Evolutionary conservation across 768 basidiomycete species (phyloP).

Genomic region (Hysterangium stoloniferum): DNA sequence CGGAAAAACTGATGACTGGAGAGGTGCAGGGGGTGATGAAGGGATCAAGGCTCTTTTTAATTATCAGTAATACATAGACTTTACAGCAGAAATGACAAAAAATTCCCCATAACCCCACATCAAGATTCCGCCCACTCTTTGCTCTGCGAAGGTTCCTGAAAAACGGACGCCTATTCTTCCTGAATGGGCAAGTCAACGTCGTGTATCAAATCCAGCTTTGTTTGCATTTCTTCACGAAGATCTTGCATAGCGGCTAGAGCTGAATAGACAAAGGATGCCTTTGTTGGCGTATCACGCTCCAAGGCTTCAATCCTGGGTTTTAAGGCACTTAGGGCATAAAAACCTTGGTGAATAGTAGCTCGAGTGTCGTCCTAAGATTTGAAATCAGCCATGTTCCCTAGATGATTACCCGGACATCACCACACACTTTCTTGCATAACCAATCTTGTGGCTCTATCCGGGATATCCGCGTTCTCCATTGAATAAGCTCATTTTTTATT

Average conservation of each 20-base stretch:
- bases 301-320: constrained; percentile 2
- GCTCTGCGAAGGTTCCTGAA: not conserved
- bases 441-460: not conserved
- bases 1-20: constrained; percentile 67
- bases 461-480: not conserved
- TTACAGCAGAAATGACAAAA: not conserved
- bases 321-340: not conserved
- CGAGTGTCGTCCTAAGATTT: not conserved
- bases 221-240: not conserved
- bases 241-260: not conserved
- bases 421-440: not conserved
- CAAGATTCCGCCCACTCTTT: not conserved
- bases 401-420: not conserved
- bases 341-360: not conserved
- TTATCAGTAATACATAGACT: not conserved
- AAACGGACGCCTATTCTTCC: not conserved
- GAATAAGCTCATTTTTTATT: not conserved
- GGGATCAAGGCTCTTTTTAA: constrained; percentile 1
- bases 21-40: constrained; percentile 22
- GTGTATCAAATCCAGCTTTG: constrained; percentile 4
- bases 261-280: not conserved
- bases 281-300: not conserved
- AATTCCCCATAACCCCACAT: not conserved
- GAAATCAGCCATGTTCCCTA: not conserved
- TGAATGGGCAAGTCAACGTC: not conserved